Evolutionary conservation across 306 rosid species (phyloP).

Genomic region (Trifolium pratense): DNA sequence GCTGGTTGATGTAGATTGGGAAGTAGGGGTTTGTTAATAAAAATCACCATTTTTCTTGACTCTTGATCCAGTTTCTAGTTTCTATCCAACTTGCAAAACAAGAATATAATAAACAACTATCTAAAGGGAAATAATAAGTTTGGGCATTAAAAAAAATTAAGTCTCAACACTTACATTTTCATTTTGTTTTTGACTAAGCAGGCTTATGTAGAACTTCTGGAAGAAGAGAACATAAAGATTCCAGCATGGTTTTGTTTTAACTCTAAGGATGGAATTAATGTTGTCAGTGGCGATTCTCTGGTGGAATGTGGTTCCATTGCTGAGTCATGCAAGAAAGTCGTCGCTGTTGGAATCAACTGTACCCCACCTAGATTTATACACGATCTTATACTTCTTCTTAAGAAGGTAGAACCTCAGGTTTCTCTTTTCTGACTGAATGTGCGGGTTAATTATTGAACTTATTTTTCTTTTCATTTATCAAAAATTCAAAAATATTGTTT

Average conservation of each 20-base stretch:
- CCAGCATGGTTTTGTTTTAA: conserved; percentile 68
- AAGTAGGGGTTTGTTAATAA: not conserved
- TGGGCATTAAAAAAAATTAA: conserved; percentile 13
- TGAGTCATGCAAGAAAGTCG: conserved; percentile 56
- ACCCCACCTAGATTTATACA: conserved; percentile 68
- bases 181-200: conserved; percentile 42
- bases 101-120: not conserved
- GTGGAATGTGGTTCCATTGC: conserved; percentile 55
- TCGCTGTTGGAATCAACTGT: conserved; percentile 66
- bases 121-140: conserved; percentile 29
- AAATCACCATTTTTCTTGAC: not conserved
- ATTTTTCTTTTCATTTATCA: conserved; percentile 5
- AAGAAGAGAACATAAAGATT: conserved; percentile 54
- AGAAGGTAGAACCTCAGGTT: conserved; percentile 50
- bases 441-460: conserved; percentile 14
- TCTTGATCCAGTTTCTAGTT: not conserved
- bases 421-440: conserved; percentile 23
- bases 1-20: not conserved
- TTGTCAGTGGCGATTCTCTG: conserved; percentile 64
- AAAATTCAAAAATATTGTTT: not conserved
- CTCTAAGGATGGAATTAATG: conserved; percentile 65
- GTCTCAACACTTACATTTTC: conserved; percentile 3
- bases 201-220: conserved; percentile 60
- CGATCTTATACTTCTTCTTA: conserved; percentile 53
- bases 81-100: not conserved